A percentile compares a stretch with the other conserved stretches of the same genome.
Conservation (phyloP, 495 filamentous ascomycete species). For the Penicillium waksmanii region DNA sequence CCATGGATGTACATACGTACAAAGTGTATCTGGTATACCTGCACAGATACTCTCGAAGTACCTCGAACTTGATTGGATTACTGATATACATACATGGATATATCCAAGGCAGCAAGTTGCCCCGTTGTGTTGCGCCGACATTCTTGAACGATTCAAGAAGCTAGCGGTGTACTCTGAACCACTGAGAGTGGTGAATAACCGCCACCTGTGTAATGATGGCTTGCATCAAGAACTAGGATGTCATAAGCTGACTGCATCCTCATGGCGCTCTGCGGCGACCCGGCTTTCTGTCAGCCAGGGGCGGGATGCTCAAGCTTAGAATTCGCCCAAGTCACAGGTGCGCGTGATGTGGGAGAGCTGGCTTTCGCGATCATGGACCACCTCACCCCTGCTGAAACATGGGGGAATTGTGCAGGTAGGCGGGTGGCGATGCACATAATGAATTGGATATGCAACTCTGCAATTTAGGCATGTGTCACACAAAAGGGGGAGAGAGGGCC, state of each 20-base stretch:
- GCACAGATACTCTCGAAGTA: too few species aligned
- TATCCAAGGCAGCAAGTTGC: conserved; percentile 7
- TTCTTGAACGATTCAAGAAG: conserved; percentile 14
- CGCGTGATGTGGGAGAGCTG: conserved; percentile 5
- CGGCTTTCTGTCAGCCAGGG: conserved; percentile 9
- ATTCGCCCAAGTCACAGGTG: neutral
- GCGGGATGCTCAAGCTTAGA: neutral
- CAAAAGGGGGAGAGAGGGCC: neutral
- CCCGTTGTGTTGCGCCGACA: conserved; percentile 11
- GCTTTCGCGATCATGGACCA: neutral
- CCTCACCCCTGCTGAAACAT: conserved; percentile 5
- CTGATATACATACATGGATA: neutral
- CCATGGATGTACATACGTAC: neutral
- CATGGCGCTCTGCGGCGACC: conserved; percentile 16
- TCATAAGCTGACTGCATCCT: conserved; percentile 15
- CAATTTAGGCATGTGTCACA: conserved; percentile 25
- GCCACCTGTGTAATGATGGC: conserved; percentile 19
- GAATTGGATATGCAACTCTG: conserved; percentile 16
- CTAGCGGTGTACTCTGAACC: conserved; percentile 6
- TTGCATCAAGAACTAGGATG: neutral
- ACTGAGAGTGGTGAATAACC: conserved; percentile 10
- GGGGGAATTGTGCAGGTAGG: neutral
- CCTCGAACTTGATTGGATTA: too few species aligned
- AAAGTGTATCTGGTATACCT: neutral
- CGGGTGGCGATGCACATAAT: conserved; percentile 2